phyloP scores from a whole-genome alignment of 2,329 filamentous ascomycete species.

The Ascosphaera acerosa region DNA sequence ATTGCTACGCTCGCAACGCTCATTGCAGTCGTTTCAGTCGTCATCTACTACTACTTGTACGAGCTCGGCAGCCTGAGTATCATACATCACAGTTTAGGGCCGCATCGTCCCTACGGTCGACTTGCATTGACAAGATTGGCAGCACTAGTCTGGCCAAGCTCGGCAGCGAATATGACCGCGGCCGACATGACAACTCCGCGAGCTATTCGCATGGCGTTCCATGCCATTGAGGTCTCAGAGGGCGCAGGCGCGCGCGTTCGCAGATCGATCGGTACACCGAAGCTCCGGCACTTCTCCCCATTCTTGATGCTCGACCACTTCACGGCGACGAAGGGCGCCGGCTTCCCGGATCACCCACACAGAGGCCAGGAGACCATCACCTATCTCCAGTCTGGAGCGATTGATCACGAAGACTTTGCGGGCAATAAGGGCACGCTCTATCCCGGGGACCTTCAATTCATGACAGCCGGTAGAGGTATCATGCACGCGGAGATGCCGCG shows the following conservation, averaged over 20 bases:
- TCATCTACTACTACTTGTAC: too few species aligned
- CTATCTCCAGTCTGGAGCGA: conserved; percentile 60
- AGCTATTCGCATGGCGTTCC: conserved; percentile 57
- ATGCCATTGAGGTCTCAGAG: conserved; percentile 65
- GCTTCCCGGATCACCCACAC: conserved; percentile 70
- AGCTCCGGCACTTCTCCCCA: conserved; percentile 64
- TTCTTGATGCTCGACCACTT: conserved; percentile 97
- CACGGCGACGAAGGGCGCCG: conserved; percentile 49
- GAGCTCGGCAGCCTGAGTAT: too few species aligned
- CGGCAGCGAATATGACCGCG: too few species aligned
- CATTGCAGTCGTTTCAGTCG: too few species aligned
- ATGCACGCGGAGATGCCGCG: conserved; percentile 91
- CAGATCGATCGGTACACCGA: conserved; percentile 61
- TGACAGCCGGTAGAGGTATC: conserved; percentile 81
- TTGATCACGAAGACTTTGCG: conserved; percentile 83
- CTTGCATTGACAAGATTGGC: too few species aligned
- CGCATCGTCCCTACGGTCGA: too few species aligned
- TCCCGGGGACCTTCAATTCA: conserved; percentile 84
- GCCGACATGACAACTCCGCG: conserved; percentile 44
- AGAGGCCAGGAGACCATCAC: conserved; percentile 77
- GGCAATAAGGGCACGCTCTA: conserved; percentile 65
- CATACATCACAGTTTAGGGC: too few species aligned
- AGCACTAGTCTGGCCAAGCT: too few species aligned
- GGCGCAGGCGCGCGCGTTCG: conserved; percentile 71
- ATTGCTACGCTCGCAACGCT: too few species aligned